A percentile compares a stretch with the other conserved stretches of the same genome.
Evolutionary conservation across 1,284 basidiomycete species (phyloP).

Genomic region (Ceratobasidium sp.): DNA sequence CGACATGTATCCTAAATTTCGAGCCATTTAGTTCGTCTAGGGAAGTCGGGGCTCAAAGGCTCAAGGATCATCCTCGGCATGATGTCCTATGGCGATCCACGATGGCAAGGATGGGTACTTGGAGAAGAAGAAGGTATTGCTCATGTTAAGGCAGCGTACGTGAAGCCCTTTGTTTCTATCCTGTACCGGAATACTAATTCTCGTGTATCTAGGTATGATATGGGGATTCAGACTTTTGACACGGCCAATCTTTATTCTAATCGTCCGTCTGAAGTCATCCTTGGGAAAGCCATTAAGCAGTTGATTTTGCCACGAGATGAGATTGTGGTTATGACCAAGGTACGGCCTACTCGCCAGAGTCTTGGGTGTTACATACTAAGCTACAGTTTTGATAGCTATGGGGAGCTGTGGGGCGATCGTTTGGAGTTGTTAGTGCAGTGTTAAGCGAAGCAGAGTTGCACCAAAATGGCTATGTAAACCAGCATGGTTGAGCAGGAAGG

Average conservation of each 20-base stretch:
- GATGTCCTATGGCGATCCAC: constrained; percentile 5
- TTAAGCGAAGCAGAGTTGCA: constrained; percentile 23
- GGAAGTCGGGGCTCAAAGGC: constrained; percentile 42
- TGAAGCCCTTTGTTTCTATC: constrained; percentile 3
- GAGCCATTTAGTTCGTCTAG: constrained; percentile 19
- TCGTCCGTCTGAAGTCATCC: constrained; percentile 45
- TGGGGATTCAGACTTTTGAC: constrained; percentile 64
- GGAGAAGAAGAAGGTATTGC: constrained; percentile 51
- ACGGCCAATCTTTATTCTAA: constrained; percentile 56
- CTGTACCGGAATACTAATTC: not conserved
- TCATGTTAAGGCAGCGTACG: constrained; percentile 54
- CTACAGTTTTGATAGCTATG: constrained; percentile 48
- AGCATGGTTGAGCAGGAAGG: constrained; percentile 55
- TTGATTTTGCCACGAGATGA: constrained; percentile 45
- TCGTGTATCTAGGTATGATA: constrained; percentile 50
- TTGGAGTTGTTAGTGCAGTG: not conserved
- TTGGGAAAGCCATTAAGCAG: constrained; percentile 50
- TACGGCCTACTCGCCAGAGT: constrained; percentile 44
- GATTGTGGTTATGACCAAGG: constrained; percentile 48
- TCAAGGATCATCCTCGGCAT: constrained; percentile 28
- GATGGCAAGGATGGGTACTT: constrained; percentile 51
- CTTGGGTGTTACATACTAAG: constrained; percentile 28
- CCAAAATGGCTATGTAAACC: constrained; percentile 53
- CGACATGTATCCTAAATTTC: not conserved
- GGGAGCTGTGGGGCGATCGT: constrained; percentile 34